Evolutionary conservation across 176 grass and related monocot species (phyloP).

Genomic region (Oryza punctata): DNA sequence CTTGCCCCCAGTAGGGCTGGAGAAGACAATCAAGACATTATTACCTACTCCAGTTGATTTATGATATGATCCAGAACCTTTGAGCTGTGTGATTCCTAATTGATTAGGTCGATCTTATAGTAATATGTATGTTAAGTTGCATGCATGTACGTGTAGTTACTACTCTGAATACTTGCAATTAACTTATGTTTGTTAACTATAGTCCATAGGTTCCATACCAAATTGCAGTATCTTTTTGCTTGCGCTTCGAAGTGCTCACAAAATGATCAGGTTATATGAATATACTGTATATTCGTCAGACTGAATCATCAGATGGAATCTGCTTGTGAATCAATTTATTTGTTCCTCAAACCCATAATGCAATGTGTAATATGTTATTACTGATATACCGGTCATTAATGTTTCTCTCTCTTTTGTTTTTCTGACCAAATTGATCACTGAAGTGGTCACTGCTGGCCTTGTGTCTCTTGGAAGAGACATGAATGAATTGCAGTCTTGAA

Average conservation of each 20-base stretch:
- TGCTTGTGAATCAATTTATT: slow-evolving; percentile 19
- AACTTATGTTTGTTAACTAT: neutral
- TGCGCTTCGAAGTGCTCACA: slow-evolving; percentile 18
- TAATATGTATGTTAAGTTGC: slow-evolving; percentile 24
- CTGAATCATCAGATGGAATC: slow-evolving; percentile 35
- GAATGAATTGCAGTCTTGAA: neutral
- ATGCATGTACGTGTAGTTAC: slow-evolving; percentile 30
- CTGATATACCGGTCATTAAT: neutral
- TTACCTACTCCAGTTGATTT: neutral
- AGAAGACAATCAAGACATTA: slow-evolving; percentile 4
- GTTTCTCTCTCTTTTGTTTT: neutral
- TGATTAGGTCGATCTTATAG: slow-evolving; percentile 2
- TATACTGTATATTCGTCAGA: slow-evolving; percentile 9
- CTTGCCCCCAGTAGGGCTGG: neutral
- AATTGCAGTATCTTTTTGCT: slow-evolving; percentile 33
- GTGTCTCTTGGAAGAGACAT: neutral
- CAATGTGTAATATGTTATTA: neutral
- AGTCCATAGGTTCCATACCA: neutral
- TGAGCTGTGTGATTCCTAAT: neutral
- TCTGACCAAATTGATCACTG: neutral
- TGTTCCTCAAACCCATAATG: neutral
- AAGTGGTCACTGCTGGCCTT: neutral
- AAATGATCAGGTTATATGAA: slow-evolving; percentile 28
- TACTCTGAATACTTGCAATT: neutral
- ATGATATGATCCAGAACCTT: neutral